Conservation (phyloP, 2,329 filamentous ascomycete species). For the Zalaria obscura region DNA sequence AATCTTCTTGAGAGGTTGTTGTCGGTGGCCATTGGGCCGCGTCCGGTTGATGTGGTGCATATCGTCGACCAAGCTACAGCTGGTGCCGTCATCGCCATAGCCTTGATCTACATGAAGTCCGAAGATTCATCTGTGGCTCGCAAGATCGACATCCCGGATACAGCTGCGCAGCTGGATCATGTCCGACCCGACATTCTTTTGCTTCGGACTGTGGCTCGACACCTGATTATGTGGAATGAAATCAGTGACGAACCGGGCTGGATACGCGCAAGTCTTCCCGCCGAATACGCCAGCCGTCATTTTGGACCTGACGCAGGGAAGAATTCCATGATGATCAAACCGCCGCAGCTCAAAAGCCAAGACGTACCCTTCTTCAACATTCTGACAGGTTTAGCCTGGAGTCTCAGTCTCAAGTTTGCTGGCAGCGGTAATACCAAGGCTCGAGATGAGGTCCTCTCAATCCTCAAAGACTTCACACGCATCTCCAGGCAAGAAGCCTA, state of each 20-base stretch:
- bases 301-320: neutral
- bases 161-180: constrained; percentile 84
- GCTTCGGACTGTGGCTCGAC: constrained; percentile 73
- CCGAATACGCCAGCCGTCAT: constrained; percentile 34
- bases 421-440: constrained; percentile 45
- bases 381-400: constrained; percentile 74
- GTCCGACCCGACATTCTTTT: constrained; percentile 87
- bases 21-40: constrained; percentile 70
- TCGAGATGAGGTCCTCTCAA: constrained; percentile 67
- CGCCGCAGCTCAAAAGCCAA: constrained; percentile 49
- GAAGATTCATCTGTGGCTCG: constrained; percentile 74
- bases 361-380: constrained; percentile 93
- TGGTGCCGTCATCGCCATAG: constrained; percentile 79
- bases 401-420: constrained; percentile 30
- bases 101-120: constrained; percentile 94
- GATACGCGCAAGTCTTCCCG: constrained; percentile 59
- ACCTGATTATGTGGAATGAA: constrained; percentile 83
- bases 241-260: constrained; percentile 55
- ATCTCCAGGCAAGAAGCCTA: constrained; percentile 13
- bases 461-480: constrained; percentile 46
- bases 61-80: constrained; percentile 85
- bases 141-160: constrained; percentile 88
- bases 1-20: constrained; percentile 78
- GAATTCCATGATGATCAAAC: neutral
- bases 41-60: constrained; percentile 84